Evolutionary conservation across 2,329 filamentous ascomycete species (phyloP).

Genomic region (Aspergillus costaricaensis): DNA sequence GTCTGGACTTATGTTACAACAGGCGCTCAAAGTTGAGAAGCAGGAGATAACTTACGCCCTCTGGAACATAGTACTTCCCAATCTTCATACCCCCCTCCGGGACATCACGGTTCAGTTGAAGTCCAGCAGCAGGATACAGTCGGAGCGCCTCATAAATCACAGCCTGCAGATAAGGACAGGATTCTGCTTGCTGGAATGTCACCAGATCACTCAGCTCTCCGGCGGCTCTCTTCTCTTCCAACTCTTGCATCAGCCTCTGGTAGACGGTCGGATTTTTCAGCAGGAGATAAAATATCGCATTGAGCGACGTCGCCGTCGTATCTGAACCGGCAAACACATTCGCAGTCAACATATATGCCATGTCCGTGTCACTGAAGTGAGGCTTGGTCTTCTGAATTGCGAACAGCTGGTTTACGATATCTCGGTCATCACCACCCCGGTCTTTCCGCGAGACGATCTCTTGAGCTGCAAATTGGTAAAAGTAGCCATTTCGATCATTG

Average conservation of each 20-base stretch:
- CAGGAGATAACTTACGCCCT: background rate
- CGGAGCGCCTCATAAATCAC: conserved; percentile 7
- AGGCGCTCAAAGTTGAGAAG: too few relatives aligned
- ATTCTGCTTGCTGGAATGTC: conserved; percentile 2
- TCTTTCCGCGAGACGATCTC: conserved; percentile 3
- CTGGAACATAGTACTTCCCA: background rate
- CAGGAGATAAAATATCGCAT: background rate
- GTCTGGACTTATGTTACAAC: background rate
- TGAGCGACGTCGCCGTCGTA: background rate
- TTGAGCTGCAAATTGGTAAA: background rate
- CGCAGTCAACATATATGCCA: background rate
- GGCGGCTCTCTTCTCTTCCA: background rate
- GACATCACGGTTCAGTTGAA: background rate
- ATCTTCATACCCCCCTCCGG: background rate
- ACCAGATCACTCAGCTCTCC: background rate
- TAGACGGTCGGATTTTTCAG: background rate
- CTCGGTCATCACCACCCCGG: background rate
- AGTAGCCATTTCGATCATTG: conserved; percentile 4
- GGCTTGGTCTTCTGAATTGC: background rate
- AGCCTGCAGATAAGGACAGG: background rate
- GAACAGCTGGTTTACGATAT: background rate
- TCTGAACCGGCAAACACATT: conserved; percentile 1
- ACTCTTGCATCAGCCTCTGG: background rate
- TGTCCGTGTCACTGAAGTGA: background rate
- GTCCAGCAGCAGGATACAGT: conserved; percentile 2